Base-by-base conservation (phyloP, 2,329 filamentous ascomycete genomes). In the Cytospora chrysosperma region DNA sequence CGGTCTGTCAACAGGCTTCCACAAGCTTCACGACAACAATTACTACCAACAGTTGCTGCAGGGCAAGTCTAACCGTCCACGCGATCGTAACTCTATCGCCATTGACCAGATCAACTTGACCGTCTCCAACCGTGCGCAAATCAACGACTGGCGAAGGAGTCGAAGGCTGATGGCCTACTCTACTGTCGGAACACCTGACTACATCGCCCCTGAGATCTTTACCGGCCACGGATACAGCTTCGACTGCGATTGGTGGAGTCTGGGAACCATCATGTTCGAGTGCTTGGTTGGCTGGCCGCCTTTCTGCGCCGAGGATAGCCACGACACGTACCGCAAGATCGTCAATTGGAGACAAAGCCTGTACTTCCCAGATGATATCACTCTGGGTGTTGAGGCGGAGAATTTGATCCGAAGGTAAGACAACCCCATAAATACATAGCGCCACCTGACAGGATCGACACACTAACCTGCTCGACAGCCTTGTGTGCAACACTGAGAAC, bases 261-360 rank as follows among this genome's bases (percentile, higher is more conserved):
- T 99, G 56, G 95, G 95, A 59, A 97, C 95, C 52, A 99, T 99
- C 79, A 98, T 99, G 95, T 99, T 98, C 72, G 95, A 99, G 78
- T 99, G 95, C 77, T 83, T 99, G 69, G 93, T 99, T 66, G 95
- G 95, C 71, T 99, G 95, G 95, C 95, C 95, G 61, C 95, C 95
- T 32, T 99, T 99, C 85, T 99, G 95, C 76, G 94, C 95, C 24
- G 95, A 99, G 76, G 94, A 98, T 75, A 91, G 93, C 65, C 94
- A 96, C 74, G 95, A 98, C 76, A 98, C 95, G 1, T 99, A 99
- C 79, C 90, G 94, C 69, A 99, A 99, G 85, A 99, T 99, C 76
- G 93, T 99, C 71, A 97, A 97, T 79, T 99, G 95, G 95, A 88
- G 92, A 62, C 90, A 96, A 73, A 93, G 94, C 65, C 81, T 99